These are phyloP conservation scores for Pseudocercospora vitis DNA, from an alignment of 2,329 filamentous ascomycete species.

Conservation along the genomic window DNA sequence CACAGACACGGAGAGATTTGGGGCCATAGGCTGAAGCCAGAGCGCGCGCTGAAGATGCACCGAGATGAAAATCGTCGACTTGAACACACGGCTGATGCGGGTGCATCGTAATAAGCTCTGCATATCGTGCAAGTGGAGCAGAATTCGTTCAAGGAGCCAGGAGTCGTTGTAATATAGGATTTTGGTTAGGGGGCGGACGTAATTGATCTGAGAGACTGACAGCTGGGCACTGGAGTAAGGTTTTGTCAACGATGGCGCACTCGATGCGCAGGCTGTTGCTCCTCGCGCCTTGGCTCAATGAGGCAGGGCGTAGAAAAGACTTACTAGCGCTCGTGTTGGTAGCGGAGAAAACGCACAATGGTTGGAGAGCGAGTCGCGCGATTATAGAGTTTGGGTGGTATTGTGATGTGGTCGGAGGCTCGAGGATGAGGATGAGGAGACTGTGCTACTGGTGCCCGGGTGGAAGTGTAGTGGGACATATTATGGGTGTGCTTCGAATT, in stretches of 20 bases:
- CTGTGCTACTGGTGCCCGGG: too few relatives aligned
- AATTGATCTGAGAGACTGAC: background rate
- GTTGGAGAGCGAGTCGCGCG: too few relatives aligned
- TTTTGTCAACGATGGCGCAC: too few relatives aligned
- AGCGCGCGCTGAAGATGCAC: background rate
- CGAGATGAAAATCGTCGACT: background rate
- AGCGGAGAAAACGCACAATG: background rate
- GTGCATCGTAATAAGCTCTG: background rate
- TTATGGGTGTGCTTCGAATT: too few relatives aligned
- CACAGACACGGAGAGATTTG: background rate
- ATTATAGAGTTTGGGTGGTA: too few relatives aligned
- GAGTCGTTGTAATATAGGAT: background rate
- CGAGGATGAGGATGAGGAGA: too few relatives aligned
- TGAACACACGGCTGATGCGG: background rate
- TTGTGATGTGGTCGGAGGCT: too few relatives aligned
- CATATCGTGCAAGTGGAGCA: background rate
- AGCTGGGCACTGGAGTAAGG: too few relatives aligned
- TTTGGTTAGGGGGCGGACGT: background rate
- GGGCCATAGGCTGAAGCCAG: background rate
- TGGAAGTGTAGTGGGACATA: too few relatives aligned
- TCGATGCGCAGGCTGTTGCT: too few relatives aligned
- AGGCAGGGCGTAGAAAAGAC: too few relatives aligned
- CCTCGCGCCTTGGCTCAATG: too few relatives aligned
- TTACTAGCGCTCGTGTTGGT: background rate
- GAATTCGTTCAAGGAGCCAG: background rate